A percentile compares a stretch with the other conserved stretches of the same genome.
phyloP scores from a whole-genome alignment of 495 filamentous ascomycete genomes.

The Penicillium turbatum region DNA sequence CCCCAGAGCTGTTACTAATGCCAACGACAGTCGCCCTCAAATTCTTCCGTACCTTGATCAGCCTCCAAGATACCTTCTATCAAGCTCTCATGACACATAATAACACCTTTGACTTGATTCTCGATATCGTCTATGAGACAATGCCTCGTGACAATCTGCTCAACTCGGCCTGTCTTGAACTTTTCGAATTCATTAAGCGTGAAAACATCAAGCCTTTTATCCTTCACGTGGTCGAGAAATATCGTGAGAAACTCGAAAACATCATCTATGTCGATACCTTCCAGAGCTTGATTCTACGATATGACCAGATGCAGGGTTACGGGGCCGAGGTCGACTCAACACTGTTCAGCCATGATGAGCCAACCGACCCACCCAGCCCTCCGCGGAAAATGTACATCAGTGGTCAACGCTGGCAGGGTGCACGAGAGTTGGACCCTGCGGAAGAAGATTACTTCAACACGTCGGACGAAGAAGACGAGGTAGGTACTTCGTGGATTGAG shows the following conservation, averaged over 20 bases:
- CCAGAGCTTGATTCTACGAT: conserved; percentile 64
- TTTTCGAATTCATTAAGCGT: conserved; percentile 87
- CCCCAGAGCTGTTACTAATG: conserved; percentile 7
- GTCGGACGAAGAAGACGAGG: conserved; percentile 83
- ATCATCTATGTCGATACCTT: conserved; percentile 90
- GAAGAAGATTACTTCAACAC: conserved; percentile 96
- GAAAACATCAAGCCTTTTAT: conserved; percentile 81
- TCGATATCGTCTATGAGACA: conserved; percentile 82
- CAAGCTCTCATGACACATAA: conserved; percentile 81
- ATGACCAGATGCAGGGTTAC: conserved; percentile 77
- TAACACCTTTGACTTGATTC: conserved; percentile 78
- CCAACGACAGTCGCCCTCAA: conserved; percentile 69
- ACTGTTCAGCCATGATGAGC: conserved; percentile 47
- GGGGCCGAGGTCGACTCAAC: conserved; percentile 53
- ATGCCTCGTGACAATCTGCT: conserved; percentile 96
- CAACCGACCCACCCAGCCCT: conserved; percentile 37
- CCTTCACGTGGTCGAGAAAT: conserved; percentile 81
- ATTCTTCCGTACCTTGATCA: conserved; percentile 86
- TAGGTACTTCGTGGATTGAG: conserved; percentile 23
- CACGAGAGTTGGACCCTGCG: conserved; percentile 78
- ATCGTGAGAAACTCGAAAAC: conserved; percentile 71
- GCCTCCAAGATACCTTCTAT: conserved; percentile 89
- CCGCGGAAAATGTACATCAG: conserved; percentile 54
- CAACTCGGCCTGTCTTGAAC: conserved; percentile 91
- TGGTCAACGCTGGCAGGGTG: conserved; percentile 67